Evolutionary conservation across 495 filamentous ascomycete genomes (phyloP).

Genomic region (Chlorociboria aeruginascens): DNA sequence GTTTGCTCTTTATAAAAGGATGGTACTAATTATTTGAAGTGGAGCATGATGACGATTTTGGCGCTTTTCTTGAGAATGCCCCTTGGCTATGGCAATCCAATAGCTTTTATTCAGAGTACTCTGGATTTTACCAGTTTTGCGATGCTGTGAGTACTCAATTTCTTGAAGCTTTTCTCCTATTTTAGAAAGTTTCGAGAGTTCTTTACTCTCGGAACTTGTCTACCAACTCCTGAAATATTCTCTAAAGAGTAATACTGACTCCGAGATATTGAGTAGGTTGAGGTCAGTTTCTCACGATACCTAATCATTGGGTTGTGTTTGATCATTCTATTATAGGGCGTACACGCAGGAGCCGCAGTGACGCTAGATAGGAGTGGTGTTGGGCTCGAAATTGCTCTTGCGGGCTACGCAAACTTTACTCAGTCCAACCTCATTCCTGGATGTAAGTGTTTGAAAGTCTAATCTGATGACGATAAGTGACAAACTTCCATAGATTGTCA

Average conservation of each 20-base stretch:
- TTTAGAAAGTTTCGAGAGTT: too few species aligned
- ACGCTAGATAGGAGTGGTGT: slow-evolving; percentile 33
- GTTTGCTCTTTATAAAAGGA: too few species aligned
- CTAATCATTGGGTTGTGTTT: background rate
- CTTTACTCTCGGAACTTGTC: too few species aligned
- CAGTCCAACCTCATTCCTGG: slow-evolving; percentile 33
- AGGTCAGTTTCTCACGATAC: slow-evolving; percentile 19
- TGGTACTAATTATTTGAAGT: too few species aligned
- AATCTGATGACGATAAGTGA: too few species aligned
- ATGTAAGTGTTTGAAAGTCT: slow-evolving; percentile 26
- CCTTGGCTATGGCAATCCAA: slow-evolving; percentile 49
- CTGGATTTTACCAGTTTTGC: slow-evolving; percentile 42
- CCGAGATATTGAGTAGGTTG: slow-evolving; percentile 14
- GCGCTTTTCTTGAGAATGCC: slow-evolving; percentile 39
- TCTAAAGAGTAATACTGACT: too few species aligned
- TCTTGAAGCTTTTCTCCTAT: too few species aligned
- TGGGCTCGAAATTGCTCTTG: slow-evolving; percentile 40
- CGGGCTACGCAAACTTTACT: slow-evolving; percentile 42
- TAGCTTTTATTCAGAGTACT: slow-evolving; percentile 33
- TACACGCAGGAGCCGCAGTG: slow-evolving; percentile 20
- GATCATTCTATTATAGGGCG: slow-evolving; percentile 17
- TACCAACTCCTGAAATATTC: too few species aligned
- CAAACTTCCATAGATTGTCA: slow-evolving; percentile 14
- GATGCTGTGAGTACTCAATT: slow-evolving; percentile 19
- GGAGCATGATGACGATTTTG: slow-evolving; percentile 46